Percentiles rank a stretch among this genome's conserved stretches.
Evolutionary conservation across 371 early-diverging fungal species (phyloP).

Genomic region (Mortierella sp.): DNA sequence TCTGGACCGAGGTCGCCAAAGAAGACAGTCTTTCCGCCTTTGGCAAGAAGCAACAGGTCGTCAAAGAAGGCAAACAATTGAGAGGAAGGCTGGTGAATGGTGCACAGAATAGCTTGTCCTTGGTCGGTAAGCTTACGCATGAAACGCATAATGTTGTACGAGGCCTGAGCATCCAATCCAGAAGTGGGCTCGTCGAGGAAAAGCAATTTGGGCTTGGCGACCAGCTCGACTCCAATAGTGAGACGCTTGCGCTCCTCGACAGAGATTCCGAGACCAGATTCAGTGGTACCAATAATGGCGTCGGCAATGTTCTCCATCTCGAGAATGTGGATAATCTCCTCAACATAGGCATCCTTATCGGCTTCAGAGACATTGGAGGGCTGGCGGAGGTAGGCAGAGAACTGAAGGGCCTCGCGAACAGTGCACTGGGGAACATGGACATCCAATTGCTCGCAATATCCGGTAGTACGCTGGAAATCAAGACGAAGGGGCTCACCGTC

Average conservation of each 20-base stretch:
- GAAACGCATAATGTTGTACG: conserved; percentile 81
- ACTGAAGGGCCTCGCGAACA: conserved; percentile 74
- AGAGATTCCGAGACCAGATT: conserved; percentile 67
- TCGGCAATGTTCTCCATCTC: conserved; percentile 76
- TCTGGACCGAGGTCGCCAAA: conserved; percentile 79
- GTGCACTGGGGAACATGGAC: conserved; percentile 76
- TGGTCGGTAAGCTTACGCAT: conserved; percentile 79
- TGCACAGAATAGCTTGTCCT: conserved; percentile 81
- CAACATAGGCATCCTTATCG: conserved; percentile 78
- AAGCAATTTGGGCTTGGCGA: conserved; percentile 81
- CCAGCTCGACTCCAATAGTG: conserved; percentile 77
- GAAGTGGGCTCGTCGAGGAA: conserved; percentile 93
- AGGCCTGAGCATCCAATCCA: conserved; percentile 75
- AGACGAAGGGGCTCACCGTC: conserved; percentile 48
- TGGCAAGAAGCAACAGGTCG: conserved; percentile 81
- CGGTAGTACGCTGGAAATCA: conserved; percentile 81
- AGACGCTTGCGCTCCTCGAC: conserved; percentile 71
- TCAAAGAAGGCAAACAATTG: conserved; percentile 88
- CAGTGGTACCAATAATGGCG: conserved; percentile 67
- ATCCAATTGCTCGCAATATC: conserved; percentile 89
- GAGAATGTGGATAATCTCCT: conserved; percentile 75
- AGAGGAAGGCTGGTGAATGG: conserved; percentile 91
- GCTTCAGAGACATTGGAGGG: conserved; percentile 68
- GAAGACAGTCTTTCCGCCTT: conserved; percentile 85
- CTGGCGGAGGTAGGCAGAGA: conserved; percentile 81